Evolutionary conservation across 345 rosid genomes (phyloP), one percentile per base, ranked within the genome.

Genomic region (Brassica carinata): DNA sequence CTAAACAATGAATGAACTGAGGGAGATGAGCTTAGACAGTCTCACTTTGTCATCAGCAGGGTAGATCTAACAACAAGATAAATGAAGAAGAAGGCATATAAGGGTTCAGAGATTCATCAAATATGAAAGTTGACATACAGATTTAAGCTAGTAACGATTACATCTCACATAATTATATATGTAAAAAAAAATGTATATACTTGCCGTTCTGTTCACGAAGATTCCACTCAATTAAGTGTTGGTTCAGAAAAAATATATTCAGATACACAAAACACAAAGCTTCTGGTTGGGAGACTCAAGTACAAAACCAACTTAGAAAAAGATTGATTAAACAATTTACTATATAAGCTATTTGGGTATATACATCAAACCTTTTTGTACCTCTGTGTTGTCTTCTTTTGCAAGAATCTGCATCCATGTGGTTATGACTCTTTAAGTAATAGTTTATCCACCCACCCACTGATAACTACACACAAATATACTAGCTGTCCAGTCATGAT

Each of bases 401-500:
- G 61, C 8, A 51, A 19, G 23, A 19, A 19, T 19, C 23, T 30
- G 33, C 5, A 30, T 30, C 33, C 33, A 30, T 30, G 67, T 64
- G 66, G 31, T 69, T 45, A 19, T 19, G 23, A 19, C 23, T 19
- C 23, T 19, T 19, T 19, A 19, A 19, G 23, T 19, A 19, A 34
- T 59, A 68, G 55, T 67, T n/a, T 33, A 62, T 45, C 70, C 66
- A 38, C n/a, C n/a, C n/a, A n/a, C 51, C 68, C 67, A 40, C 61
- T 19, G 23, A 19, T 19, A 19, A 19, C 0, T 19, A 40, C 66
- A 69, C 53, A 34, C 27, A n/a, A 40, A 40, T 9, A 18, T 1
- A 71, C 87, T 91, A 96, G 80, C 83, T 88, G 23, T 90, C 97
- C n/a, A 93, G 73, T 88, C 91, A 29, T 87, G 81, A 72, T 89